phyloP scores from a whole-genome alignment of 306 rosid species.

The Prosopis cineraria region DNA sequence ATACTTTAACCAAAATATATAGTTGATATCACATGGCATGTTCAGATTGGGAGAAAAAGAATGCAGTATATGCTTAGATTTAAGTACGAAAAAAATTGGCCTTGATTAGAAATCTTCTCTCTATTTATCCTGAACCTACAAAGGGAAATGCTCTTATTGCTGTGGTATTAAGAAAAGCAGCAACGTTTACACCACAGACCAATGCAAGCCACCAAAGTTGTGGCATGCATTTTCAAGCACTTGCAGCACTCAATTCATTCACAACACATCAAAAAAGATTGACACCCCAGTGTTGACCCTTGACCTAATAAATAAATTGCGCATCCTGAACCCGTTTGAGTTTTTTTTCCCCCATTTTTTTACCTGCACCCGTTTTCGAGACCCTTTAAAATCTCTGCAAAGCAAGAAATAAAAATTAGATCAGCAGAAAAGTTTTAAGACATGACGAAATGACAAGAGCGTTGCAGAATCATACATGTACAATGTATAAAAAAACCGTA shows the following conservation, averaged over 20 bases:
- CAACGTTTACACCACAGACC: conserved; percentile 30
- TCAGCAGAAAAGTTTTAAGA: conserved; percentile 24
- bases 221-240: conserved; percentile 31
- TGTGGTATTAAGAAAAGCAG: conserved; percentile 18
- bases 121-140: neutral
- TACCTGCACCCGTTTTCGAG: conserved; percentile 7
- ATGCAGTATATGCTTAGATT: neutral
- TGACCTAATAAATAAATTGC: conserved; percentile 45
- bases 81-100: neutral
- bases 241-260: conserved; percentile 44
- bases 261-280: conserved; percentile 31
- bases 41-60: neutral
- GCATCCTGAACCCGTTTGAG: conserved; percentile 49
- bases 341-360: neutral
- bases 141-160: conserved; percentile 46
- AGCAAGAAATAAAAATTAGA: conserved; percentile 38
- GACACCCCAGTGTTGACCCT: conserved; percentile 51
- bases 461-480: conserved; percentile 68
- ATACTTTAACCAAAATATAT: too few species aligned
- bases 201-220: conserved; percentile 33
- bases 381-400: conserved; percentile 68
- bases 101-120: neutral
- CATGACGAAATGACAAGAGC: conserved; percentile 8
- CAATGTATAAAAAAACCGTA: conserved; percentile 62
- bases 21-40: too few species aligned